Base-by-base conservation (phyloP, 2,329 filamentous ascomycete species). In the Calonectria pseudoreteaudii region DNA sequence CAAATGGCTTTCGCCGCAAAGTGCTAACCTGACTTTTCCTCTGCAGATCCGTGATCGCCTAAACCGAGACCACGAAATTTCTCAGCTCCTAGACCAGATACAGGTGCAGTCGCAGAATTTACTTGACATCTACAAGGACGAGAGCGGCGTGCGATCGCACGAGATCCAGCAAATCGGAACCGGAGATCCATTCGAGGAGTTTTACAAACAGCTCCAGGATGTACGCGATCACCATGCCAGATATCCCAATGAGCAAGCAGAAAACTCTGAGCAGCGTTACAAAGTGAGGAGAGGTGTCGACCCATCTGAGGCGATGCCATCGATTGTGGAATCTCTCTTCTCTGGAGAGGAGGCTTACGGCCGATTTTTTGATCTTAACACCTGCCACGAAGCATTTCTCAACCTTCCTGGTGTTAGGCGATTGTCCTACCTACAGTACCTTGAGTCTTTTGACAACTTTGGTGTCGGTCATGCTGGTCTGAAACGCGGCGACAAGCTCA, bases 271-370 rank as follows among this genome's bases (percentile, higher is more conserved):
- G 86, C 92, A 93, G 78, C 94, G 96, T 44, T 99, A 99, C 87
- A 95, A 95, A 84, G 90, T 86, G 58, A 90, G 92, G 81, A 91
- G 90, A 72, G 87, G 89, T 52, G 90, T 89, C 16, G 92, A 92
- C 53, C 93, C 93, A 76, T 91, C 92, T 65, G 91, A 93, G 60
- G 87, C 89, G 1, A 84, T 91, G 70, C 88, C 90, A 5, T 91
- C 91, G 53, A 91, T 96, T 67, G 93, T 98, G 62, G 96, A 98
- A 82, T 92, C 92, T 72, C 94, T 98, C 88, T 99, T 99, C 85
- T 98, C 95, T 0, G 97, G 97, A 75, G 97, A 99, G 85, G 97
- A 99, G 84, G 94, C 93, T 0, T 98, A 94, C 81, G 97, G 97
- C 53, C 94, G 95, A 79, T 99, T 95, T 85, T 94, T 99, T 81